These are phyloP conservation scores for Starmera dryadoides DNA, from an alignment of 805 yeast genomes.

Conservation along the genomic window DNA sequence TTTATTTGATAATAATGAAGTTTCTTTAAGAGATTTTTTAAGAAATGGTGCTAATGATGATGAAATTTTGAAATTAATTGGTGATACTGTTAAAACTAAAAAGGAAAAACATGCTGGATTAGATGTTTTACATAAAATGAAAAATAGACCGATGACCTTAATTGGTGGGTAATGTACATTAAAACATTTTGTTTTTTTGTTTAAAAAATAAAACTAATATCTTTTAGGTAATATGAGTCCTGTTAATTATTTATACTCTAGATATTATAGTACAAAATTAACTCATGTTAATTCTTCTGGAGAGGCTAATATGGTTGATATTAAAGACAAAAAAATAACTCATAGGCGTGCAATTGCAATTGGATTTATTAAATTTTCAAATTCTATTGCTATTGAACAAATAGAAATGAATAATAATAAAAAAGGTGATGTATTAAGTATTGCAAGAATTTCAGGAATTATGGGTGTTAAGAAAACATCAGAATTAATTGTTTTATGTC, in stretches of 20 bases:
- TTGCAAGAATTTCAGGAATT: slow-evolving; percentile 43
- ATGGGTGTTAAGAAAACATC: slow-evolving; percentile 44
- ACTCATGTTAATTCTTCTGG: slow-evolving; percentile 35
- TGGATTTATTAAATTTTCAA: slow-evolving; percentile 35
- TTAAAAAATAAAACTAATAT: too few relatives aligned
- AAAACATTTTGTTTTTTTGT: too few relatives aligned
- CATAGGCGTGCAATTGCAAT: slow-evolving; percentile 35
- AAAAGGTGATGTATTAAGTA: slow-evolving; percentile 45
- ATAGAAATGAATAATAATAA: slow-evolving; percentile 31
- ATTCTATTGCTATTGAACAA: slow-evolving; percentile 21
- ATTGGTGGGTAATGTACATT: slow-evolving; percentile 39
- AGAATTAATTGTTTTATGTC: slow-evolving; percentile 42
- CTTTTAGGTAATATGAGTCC: background rate
- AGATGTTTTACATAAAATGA: slow-evolving; percentile 35
- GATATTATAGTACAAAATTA: slow-evolving; percentile 7
- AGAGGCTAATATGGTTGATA: slow-evolving; percentile 42
- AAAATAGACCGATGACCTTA: slow-evolving; percentile 49
- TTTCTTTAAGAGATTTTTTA: slow-evolving; percentile 37
- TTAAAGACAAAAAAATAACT: slow-evolving; percentile 31
- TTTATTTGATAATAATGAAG: slow-evolving; percentile 44
- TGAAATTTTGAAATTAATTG: slow-evolving; percentile 32
- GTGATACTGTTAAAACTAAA: slow-evolving; percentile 37
- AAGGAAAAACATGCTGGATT: slow-evolving; percentile 46
- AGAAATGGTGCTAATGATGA: slow-evolving; percentile 28
- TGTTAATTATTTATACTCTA: background rate